Base-by-base conservation (phyloP, 371 early-diverging fungal species). In the Saksenaea vasiformis region DNA sequence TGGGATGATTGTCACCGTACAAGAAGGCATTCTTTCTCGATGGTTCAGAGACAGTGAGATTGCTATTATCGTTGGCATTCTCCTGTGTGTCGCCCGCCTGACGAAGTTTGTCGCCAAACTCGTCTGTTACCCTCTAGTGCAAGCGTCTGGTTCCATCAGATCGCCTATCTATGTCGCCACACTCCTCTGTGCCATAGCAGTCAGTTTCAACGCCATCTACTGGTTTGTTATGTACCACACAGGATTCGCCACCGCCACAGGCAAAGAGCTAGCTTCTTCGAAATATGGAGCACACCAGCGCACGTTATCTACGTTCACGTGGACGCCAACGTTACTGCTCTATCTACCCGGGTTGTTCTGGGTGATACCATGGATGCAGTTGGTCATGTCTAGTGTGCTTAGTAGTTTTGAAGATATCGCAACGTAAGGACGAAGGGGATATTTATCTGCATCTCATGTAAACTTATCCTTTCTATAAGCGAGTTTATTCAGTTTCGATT, bases 331-430 rank as follows among this genome's bases (percentile, higher is more conserved):
- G 8, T 17, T 72, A 8, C 56, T 76, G n/a, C 38, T 78, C 1
- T 76, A 67, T 61, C 53, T 80, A 1, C 80, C 80, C 24, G 65
- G 69, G 13, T 72, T 70, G 1, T 80, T 76, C 55, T 80, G 80
- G 80, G 74, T 80, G 76, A 56, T 74, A 2, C 78, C 80, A 1
- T 74, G 72, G 71, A 67, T 78, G 56, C 78, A 80, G 43, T 31
- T 80, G 14, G 61, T 72, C 58, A 76, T 80, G 74, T 80, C 80
- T 0, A 78, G 78, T 67, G 76, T 80, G 1, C 56, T 78, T 38
- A 78, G 78, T 47, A 80, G 78, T 35, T 80, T 80, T 72, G 76
- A 77, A 22, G 76, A 75, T 61, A 70, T 78, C 10, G 76, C 80
- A 31, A 80, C 80, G 80, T 76, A 72, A 44, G 63, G 37, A 54